phyloP scores from a whole-genome alignment of 225 moss, liverwort and hornwort species.

The Straminergon stramineum region DNA sequence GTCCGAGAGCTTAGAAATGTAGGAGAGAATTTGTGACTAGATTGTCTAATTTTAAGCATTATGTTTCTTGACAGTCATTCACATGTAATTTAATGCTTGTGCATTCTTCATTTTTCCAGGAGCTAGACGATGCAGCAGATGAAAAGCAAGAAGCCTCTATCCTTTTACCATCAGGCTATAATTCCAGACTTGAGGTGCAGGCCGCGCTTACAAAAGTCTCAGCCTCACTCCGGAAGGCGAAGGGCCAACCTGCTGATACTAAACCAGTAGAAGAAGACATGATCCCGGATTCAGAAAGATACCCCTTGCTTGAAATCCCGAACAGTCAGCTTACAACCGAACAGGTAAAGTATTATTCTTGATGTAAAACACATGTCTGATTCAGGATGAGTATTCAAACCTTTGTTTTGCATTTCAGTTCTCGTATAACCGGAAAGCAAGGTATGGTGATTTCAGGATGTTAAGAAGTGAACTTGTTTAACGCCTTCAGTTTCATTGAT shows the following conservation, averaged over 20 bases:
- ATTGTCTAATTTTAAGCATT: background rate
- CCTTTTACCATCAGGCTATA: constrained; percentile 73
- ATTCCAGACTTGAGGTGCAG: constrained; percentile 71
- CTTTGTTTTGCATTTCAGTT: background rate
- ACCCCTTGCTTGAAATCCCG: constrained; percentile 84
- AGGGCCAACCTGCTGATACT: constrained; percentile 65
- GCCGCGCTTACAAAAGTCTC: constrained; percentile 65
- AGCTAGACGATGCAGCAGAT: constrained; percentile 64
- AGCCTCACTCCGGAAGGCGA: constrained; percentile 65
- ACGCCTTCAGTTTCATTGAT: background rate
- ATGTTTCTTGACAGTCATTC: background rate
- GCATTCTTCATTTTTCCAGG: constrained; percentile 28
- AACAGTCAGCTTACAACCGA: constrained; percentile 82
- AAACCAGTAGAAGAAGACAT: constrained; percentile 68
- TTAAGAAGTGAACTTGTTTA: background rate
- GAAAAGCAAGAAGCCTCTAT: constrained; percentile 61
- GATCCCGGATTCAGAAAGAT: constrained; percentile 54
- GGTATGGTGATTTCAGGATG: background rate
- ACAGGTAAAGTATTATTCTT: constrained; percentile 31
- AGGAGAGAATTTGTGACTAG: background rate
- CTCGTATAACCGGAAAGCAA: background rate
- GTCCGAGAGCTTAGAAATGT: background rate
- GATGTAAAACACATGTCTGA: background rate
- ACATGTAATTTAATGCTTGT: background rate
- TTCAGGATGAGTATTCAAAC: background rate